Evolutionary conservation across 371 early-diverging fungal genomes (phyloP), one percentile per base, ranked within the genome.

Genomic region (Hamiltosporidium magnivora): DNA sequence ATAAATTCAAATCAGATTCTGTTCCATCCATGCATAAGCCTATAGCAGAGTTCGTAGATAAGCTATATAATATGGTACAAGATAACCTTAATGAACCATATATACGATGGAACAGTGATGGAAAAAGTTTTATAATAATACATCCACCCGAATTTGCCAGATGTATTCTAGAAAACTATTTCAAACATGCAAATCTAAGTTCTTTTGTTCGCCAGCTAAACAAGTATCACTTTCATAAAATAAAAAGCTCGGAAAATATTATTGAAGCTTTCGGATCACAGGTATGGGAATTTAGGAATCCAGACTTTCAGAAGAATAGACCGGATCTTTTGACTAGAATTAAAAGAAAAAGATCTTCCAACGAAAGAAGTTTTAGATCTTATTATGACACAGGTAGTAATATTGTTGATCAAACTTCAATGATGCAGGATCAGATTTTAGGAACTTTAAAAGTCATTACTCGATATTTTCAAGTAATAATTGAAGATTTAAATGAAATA

Each of bases 191-290:
- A 9, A 81, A 81, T 55, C 43, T 79, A 60, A 75, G 69, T 63
- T 79, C 79, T 0, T 81, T 81, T 75, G 75, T 81, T 1, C 61
- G 81, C 58, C 81, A 81, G 67, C 71, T 81, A 12, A 81, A 81
- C 52, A 81, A 79, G 42, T 81, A 81, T 61, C 79, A 76, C 53
- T 81, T 81, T 64, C 75, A 79, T 58, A 81, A 79, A 69, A 69
- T 80, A 38, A 79, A 79, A 59, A 79, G 71, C 60, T 38, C 53
- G 25, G 70, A 66, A 60, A 49, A 44, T 39, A 69, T 65, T 37
- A 39, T 70, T 8, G 67, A 64, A 37, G 64, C 56, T 61, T 73
- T 54, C 59, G 78, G 77, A 44, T 37, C 3, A 43, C 61, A 70
- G 42, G 65, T 74, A 1, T 76, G 77, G 74, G 79, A 77, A 65